Evolutionary conservation across 2,329 filamentous ascomycete genomes (phyloP).

Genomic region (Emmonsiellopsis sp.): DNA sequence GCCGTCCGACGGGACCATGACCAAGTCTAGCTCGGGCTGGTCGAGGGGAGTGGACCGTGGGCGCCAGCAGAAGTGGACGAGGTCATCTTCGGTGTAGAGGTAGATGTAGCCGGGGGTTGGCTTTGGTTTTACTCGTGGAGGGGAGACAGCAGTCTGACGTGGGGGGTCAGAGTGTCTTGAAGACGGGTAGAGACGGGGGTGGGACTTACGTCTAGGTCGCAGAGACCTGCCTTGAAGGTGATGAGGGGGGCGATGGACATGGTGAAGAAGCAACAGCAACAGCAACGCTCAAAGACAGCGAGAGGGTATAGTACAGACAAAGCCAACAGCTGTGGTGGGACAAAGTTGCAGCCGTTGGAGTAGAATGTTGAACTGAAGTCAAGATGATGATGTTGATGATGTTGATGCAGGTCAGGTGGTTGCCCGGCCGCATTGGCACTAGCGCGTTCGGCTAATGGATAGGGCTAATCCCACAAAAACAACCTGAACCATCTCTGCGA

Average conservation of each 20-base stretch:
- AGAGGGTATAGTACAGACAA: background rate
- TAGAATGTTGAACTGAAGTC: background rate
- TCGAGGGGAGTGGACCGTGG: slow-evolving; percentile 62
- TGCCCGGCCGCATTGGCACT: slow-evolving; percentile 24
- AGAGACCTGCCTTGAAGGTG: slow-evolving; percentile 92
- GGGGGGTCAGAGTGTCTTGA: background rate
- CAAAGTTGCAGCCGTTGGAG: too few species aligned
- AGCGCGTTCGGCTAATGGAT: slow-evolving; percentile 31
- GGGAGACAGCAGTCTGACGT: slow-evolving; percentile 44
- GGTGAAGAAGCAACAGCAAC: slow-evolving; percentile 17
- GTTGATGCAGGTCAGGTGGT: slow-evolving; percentile 11
- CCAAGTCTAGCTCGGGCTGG: slow-evolving; percentile 73
- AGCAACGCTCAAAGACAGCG: slow-evolving; percentile 5
- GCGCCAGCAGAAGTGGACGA: slow-evolving; percentile 97
- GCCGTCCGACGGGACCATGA: slow-evolving; percentile 88
- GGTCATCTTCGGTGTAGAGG: slow-evolving; percentile 85
- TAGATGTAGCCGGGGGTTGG: slow-evolving; percentile 78
- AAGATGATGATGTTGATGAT: slow-evolving; percentile 9
- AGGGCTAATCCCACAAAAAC: slow-evolving; percentile 40
- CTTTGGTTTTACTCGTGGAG: slow-evolving; percentile 64
- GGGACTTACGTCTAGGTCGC: slow-evolving; percentile 65
- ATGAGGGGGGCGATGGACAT: slow-evolving; percentile 85
- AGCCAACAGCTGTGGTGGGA: background rate
- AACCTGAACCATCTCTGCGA: slow-evolving; percentile 23
- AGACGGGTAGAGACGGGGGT: background rate